These are phyloP conservation scores for Fusarium austroafricanum DNA, from an alignment of 2,329 filamentous ascomycete species.

Conservation along the genomic window DNA sequence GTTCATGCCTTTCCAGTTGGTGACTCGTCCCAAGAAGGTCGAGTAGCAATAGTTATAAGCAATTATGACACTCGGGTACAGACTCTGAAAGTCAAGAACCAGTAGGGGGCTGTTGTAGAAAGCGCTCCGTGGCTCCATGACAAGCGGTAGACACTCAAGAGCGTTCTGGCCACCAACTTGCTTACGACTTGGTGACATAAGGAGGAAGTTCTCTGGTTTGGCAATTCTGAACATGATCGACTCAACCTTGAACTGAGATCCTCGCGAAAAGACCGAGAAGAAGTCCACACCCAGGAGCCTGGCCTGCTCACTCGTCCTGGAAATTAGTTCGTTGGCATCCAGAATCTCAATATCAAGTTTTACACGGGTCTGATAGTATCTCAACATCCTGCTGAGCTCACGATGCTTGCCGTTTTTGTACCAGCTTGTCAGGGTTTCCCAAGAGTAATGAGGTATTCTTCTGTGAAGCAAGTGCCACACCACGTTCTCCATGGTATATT, in stretches of 20 bases:
- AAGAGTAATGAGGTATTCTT: conserved; percentile 88
- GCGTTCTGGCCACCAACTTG: conserved; percentile 96
- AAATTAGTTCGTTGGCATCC: conserved; percentile 87
- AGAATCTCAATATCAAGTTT: conserved; percentile 90
- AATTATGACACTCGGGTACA: conserved; percentile 99
- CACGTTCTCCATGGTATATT: conserved; percentile 97
- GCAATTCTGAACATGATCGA: conserved; percentile 99
- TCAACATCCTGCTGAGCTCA: conserved; percentile 78
- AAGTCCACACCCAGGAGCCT: conserved; percentile 94
- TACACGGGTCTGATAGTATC: conserved; percentile 81
- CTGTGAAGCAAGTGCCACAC: conserved; percentile 90
- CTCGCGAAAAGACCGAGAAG: conserved; percentile 93
- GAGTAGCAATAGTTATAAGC: conserved; percentile 99
- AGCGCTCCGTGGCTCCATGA: conserved; percentile 96
- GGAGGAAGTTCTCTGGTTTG: conserved; percentile 93
- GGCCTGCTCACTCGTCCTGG: conserved; percentile 93
- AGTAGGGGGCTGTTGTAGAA: conserved; percentile 92
- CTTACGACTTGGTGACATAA: conserved; percentile 89
- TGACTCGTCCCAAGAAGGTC: conserved; percentile 88
- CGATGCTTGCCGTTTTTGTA: conserved; percentile 75
- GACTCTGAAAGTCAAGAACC: conserved; percentile 93
- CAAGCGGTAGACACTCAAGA: conserved; percentile 90
- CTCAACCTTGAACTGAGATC: conserved; percentile 98
- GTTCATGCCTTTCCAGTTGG: conserved; percentile 87
- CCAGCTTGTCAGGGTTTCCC: conserved; percentile 83